Base-by-base conservation (phyloP, 2,329 filamentous ascomycete genomes). In the Talaromyces pinophilus region DNA sequence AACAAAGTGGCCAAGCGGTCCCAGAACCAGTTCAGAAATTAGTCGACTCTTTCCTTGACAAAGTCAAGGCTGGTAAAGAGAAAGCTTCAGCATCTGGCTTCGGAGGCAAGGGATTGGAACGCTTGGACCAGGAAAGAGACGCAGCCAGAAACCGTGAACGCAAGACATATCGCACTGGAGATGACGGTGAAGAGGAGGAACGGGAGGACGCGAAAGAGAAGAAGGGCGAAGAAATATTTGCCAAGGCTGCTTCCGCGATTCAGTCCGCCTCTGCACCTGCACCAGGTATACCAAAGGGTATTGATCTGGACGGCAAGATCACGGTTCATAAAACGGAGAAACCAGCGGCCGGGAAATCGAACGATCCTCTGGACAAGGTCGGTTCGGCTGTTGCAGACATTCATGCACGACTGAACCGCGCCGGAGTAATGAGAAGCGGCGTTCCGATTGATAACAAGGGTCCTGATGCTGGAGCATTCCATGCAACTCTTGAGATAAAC, bases 391-490 rank as follows among this genome's bases (percentile, higher is more conserved):
- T 95, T 72, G 92, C 90, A 72, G 91, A 90, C 77, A 97, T 99
- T 81, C 93, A 97, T 78, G 90, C 89, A 68, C 92, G 95, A 70
- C 86, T 99, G 46, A 94, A 92, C 74, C 92, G 92, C 72, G 92
- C 92, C 40, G 93, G 93, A 42, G 91, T 95, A 76, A 89, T 97
- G 73, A 90, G 95, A 67, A 90, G 92, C 3, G 95, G 95, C 15
- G 93, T 96, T 68, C 93, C 95, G 7, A 96, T 97, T 76, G 95
- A 99, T 82, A 99, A 99, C 82, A 97, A 97, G 79, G 95, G 95
- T 0, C 95, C 95, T 0, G 95, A 99, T 78, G 95, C 95, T 2
- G 95, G 95, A 62, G 93, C 93, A 0, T 99, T 93, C 85, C 95
- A 99, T 78, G 93, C 95, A 17, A 98, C 94, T 3, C 85, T 99